A percentile compares a stretch with the other conserved stretches of the same genome.
These are phyloP conservation scores for Cryphonectria parasitica DNA, from an alignment of 2,329 filamentous ascomycete species.

Conservation along the genomic window DNA sequence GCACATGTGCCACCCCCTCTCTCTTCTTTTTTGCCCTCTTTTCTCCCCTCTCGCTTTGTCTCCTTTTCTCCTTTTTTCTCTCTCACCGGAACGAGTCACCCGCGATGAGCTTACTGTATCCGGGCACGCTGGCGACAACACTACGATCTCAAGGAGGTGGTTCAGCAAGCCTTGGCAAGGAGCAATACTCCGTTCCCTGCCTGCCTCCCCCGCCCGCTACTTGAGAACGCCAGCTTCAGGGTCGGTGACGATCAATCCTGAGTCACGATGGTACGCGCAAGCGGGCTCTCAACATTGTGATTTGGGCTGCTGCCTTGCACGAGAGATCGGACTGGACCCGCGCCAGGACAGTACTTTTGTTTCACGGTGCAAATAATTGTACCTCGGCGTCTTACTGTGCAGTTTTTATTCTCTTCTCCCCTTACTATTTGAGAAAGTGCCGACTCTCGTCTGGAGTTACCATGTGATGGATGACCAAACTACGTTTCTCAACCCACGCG, in stretches of 20 bases:
- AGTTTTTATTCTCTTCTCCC: background rate
- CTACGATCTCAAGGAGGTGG: background rate
- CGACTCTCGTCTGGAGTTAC: background rate
- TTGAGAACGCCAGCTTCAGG: constrained; percentile 1
- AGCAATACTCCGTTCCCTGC: background rate
- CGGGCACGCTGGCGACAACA: background rate
- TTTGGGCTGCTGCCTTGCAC: constrained; percentile 13
- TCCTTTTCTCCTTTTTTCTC: background rate
- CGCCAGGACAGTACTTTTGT: background rate
- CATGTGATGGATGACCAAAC: background rate
- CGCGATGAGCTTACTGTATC: background rate
- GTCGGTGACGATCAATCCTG: background rate
- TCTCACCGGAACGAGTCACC: background rate
- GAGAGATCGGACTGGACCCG: background rate
- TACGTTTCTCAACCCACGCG: background rate
- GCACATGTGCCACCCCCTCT: background rate
- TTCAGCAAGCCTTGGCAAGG: background rate
- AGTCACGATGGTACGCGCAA: constrained; percentile 9
- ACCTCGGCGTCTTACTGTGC: background rate
- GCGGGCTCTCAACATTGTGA: background rate
- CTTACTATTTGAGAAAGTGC: background rate
- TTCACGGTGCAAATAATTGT: background rate
- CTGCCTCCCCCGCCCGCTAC: background rate
- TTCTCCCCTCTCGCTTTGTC: background rate
- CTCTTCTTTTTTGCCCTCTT: background rate